Percentiles rank a stretch among this genome's conserved stretches.
Evolutionary conservation across 2,329 filamentous ascomycete species (phyloP).

Genomic region (Ascochyta rabiei): DNA sequence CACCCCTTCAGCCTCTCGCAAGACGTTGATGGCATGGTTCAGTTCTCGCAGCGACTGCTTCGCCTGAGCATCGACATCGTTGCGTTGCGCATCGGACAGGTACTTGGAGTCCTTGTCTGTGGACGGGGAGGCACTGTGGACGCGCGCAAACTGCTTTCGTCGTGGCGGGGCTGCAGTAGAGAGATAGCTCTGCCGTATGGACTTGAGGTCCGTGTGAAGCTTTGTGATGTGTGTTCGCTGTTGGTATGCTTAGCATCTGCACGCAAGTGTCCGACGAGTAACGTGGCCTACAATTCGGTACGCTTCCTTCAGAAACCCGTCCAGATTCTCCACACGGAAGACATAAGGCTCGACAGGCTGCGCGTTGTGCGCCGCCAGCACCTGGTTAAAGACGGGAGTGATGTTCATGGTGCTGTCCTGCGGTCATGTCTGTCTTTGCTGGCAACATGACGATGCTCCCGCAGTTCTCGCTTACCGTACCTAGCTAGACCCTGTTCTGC

Average conservation of each 20-base stretch:
- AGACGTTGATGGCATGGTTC: conserved; percentile 76
- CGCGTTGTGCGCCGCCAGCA: conserved; percentile 66
- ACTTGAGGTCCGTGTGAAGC: conserved; percentile 78
- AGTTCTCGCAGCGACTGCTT: conserved; percentile 85
- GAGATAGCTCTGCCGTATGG: conserved; percentile 88
- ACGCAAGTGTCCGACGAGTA: conserved; percentile 14
- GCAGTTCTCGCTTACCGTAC: conserved; percentile 35
- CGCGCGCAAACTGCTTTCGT: conserved; percentile 54
- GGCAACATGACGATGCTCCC: conserved; percentile 35
- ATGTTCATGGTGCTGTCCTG: conserved; percentile 58
- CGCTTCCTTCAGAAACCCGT: conserved; percentile 92
- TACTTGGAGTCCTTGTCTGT: conserved; percentile 57
- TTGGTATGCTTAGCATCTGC: conserved; percentile 25
- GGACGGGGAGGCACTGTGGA: conserved; percentile 35
- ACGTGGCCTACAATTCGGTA: conserved; percentile 77
- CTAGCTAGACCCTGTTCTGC: conserved; percentile 4
- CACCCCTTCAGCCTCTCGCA: conserved; percentile 82
- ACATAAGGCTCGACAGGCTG: conserved; percentile 55
- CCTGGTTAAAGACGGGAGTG: conserved; percentile 71
- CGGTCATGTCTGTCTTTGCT: conserved; percentile 13
- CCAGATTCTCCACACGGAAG: conserved; percentile 58
- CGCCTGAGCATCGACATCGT: conserved; percentile 85
- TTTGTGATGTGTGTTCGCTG: conserved; percentile 86
- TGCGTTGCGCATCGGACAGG: conserved; percentile 81
- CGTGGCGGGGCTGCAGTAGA: conserved; percentile 73